Base-by-base conservation (phyloP, 78 protist species). In the Polysphondylium violaceum region DNA sequence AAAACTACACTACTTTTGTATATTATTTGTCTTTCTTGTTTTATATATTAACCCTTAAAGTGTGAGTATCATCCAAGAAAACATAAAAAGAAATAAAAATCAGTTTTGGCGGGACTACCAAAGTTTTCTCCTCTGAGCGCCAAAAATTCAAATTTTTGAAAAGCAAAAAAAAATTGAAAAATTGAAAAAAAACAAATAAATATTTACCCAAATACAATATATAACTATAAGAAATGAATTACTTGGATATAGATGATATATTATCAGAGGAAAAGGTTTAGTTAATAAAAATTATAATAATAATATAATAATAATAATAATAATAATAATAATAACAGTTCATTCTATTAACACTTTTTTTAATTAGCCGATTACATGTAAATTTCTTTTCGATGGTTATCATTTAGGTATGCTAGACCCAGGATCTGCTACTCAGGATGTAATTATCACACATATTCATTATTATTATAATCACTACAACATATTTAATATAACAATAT, bases 171-270 rank as follows among this genome's bases (percentile, higher is more conserved):
- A n/a, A n/a, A n/a, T n/a, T n/a, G n/a, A n/a, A n/a, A n/a, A n/a
- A n/a, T n/a, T n/a, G n/a, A n/a, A n/a, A n/a, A n/a, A n/a, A n/a
- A n/a, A n/a, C n/a, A n/a, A n/a, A n/a, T n/a, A n/a, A n/a, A n/a
- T n/a, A n/a, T n/a, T n/a, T n/a, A n/a, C n/a, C n/a, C n/a, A n/a
- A n/a, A n/a, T n/a, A n/a, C n/a, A n/a, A n/a, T n/a, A n/a, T n/a
- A n/a, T n/a, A n/a, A n/a, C n/a, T 50, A 50, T 19, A 50, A 55
- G 1, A 3, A 55, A 64, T 64, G 72, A 36, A 41, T 21, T 81
- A 81, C 41, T 81, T 58, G 27, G 72, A 81, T 81, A 69, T 81
- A 11, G 68, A 81, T 68, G 71, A 51, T 38, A 81, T 81, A 21
- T 43, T 81, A 27, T 65, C 78, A 16, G 90, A 81, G 27, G 90